Conservation (phyloP, 148 eudicot species). For the Pouteria glomerata region DNA sequence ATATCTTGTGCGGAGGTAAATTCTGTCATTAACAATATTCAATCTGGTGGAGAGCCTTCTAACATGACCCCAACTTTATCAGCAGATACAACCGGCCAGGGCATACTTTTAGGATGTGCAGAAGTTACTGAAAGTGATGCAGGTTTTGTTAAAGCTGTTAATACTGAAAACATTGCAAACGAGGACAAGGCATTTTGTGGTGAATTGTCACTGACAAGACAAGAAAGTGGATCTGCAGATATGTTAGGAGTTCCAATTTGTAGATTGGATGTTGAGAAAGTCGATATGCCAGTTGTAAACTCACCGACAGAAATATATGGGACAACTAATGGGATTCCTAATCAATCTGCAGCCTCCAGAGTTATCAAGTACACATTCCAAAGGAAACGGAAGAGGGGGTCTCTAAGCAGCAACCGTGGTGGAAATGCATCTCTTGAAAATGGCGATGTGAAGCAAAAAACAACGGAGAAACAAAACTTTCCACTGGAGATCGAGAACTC, state of each 20-base stretch:
- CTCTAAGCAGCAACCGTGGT: constrained; percentile 17
- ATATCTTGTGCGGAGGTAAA: constrained; percentile 11
- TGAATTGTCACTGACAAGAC: constrained; percentile 20
- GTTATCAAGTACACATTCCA: constrained; percentile 48
- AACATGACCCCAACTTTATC: background rate
- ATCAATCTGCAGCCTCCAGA: constrained; percentile 38
- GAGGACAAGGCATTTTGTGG: constrained; percentile 19
- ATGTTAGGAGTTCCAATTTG: constrained; percentile 15
- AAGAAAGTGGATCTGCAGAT: constrained; percentile 20
- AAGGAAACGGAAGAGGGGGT: constrained; percentile 50
- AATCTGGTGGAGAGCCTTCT: constrained; percentile 16
- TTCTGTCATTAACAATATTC: constrained; percentile 12
- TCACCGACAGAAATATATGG: constrained; percentile 20
- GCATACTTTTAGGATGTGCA: constrained; percentile 9
- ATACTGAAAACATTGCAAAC: constrained; percentile 4
- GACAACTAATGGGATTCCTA: constrained; percentile 18
- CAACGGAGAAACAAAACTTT: constrained; percentile 29
- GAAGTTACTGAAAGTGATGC: constrained; percentile 13
- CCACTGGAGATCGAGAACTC: constrained; percentile 24
- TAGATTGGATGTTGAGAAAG: constrained; percentile 19
- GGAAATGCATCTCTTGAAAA: constrained; percentile 21
- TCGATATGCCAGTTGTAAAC: constrained; percentile 14
- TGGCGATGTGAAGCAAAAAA: constrained; percentile 17
- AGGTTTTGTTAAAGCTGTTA: constrained; percentile 18
- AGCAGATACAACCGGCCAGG: constrained; percentile 5